phyloP scores from a whole-genome alignment of 2,329 filamentous ascomycete species.

The Monosporascus sp. region DNA sequence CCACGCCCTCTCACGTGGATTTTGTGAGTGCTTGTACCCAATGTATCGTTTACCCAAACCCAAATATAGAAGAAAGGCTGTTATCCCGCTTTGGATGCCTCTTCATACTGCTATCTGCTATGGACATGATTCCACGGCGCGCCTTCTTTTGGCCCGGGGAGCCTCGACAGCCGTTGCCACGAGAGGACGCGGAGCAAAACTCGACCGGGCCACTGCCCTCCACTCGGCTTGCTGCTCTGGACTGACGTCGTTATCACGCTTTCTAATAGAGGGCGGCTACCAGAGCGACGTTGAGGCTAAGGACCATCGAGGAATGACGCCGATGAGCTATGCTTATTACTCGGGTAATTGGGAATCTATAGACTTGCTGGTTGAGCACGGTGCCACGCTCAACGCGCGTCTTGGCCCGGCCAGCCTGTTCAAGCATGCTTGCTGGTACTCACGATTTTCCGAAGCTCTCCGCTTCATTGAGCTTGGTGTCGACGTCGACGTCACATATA shows the following conservation, averaged over 20 bases:
- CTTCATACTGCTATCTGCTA: slow-evolving; percentile 18
- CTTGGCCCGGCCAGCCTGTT: slow-evolving; percentile 8
- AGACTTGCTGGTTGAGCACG: slow-evolving; percentile 11
- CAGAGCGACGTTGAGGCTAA: slow-evolving; percentile 12
- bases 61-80: background rate
- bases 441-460: slow-evolving; percentile 14
- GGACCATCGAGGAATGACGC: slow-evolving; percentile 9
- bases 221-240: slow-evolving; percentile 13
- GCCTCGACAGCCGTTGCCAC: slow-evolving; percentile 14
- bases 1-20: slow-evolving; percentile 10
- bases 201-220: slow-evolving; percentile 12
- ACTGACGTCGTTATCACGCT: slow-evolving; percentile 1
- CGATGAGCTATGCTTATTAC: slow-evolving; percentile 15
- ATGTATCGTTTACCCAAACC: background rate
- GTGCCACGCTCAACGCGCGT: slow-evolving; percentile 11
- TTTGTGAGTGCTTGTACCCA: slow-evolving; percentile 11
- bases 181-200: background rate
- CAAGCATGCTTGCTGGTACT: slow-evolving; percentile 12
- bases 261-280: slow-evolving; percentile 11
- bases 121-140: slow-evolving; percentile 12
- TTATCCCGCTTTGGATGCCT: slow-evolving; percentile 13
- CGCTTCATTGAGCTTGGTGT: slow-evolving; percentile 16
- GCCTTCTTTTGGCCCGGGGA: slow-evolving; percentile 14
- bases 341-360: slow-evolving; percentile 12
- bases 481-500: background rate